These are phyloP conservation scores for Aspergillus fischeri DNA, from an alignment of 2,329 filamentous ascomycete genomes.

Conservation along the genomic window DNA sequence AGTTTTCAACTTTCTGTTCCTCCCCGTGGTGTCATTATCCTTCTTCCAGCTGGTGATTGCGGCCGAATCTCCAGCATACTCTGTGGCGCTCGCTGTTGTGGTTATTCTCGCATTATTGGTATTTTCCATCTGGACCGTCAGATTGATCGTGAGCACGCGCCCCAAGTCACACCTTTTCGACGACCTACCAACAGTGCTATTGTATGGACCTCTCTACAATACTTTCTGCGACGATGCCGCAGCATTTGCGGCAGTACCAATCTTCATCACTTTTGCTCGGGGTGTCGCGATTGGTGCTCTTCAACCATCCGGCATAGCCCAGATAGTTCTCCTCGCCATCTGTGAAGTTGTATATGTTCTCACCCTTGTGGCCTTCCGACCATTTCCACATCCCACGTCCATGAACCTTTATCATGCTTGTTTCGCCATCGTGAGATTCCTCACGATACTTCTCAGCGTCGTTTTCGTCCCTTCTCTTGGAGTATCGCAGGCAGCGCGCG, in stretches of 20 bases:
- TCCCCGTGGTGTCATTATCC: conserved; percentile 81
- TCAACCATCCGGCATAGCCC: conserved; percentile 87
- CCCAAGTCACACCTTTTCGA: conserved; percentile 88
- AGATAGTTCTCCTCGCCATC: conserved; percentile 86
- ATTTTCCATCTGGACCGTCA: conserved; percentile 74
- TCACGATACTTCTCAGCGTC: conserved; percentile 71
- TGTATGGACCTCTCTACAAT: conserved; percentile 93
- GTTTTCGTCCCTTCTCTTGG: conserved; percentile 80
- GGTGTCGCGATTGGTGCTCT: conserved; percentile 89
- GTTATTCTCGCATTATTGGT: conserved; percentile 68
- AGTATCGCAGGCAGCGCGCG: conserved; percentile 73
- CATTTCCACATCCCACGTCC: conserved; percentile 84
- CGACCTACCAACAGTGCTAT: conserved; percentile 80
- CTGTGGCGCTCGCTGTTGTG: conserved; percentile 70
- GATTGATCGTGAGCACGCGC: conserved; percentile 72
- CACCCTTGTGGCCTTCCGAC: conserved; percentile 82
- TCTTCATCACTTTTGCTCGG: conserved; percentile 77
- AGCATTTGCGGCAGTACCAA: conserved; percentile 81
- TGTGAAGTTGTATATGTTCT: conserved; percentile 90
- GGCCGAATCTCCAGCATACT: conserved; percentile 60
- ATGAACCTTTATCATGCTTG: conserved; percentile 96
- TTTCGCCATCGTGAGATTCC: conserved; percentile 72
- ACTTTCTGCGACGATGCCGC: conserved; percentile 93
- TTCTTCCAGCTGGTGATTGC: conserved; percentile 87
- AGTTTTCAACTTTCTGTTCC: conserved; percentile 85